These are phyloP conservation scores for Fusarium sp. DNA, from an alignment of 2,329 filamentous ascomycete genomes.

Conservation along the genomic window DNA sequence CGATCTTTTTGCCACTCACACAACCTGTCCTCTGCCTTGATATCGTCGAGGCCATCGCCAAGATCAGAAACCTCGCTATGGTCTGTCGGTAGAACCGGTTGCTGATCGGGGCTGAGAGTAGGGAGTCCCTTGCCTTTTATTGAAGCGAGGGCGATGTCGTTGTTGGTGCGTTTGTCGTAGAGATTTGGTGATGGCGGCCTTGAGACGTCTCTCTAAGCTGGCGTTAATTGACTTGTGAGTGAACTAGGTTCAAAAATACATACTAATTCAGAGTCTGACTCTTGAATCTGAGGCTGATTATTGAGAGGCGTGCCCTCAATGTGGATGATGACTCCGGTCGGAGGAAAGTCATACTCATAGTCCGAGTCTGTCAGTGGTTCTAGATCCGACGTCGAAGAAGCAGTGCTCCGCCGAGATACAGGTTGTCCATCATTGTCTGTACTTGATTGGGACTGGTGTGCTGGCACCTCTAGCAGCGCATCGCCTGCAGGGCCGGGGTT, in stretches of 20 bases:
- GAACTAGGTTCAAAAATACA: not conserved
- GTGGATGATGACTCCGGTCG: not conserved
- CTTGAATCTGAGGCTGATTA: not conserved
- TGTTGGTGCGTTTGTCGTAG: not conserved
- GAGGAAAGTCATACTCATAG: constrained; percentile 1
- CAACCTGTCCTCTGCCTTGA: not conserved
- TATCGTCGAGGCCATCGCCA: not conserved
- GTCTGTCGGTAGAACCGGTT: not conserved
- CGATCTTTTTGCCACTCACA: not conserved
- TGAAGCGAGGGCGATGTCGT: not conserved
- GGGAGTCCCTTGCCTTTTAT: not conserved
- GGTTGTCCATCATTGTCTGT: not conserved
- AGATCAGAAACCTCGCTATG: not conserved
- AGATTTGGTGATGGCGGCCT: not conserved
- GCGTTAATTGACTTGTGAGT: not conserved
- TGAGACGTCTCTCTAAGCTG: not conserved
- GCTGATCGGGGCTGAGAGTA: not conserved
- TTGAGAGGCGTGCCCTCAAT: not conserved
- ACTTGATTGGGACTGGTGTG: not conserved
- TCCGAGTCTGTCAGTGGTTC: not conserved
- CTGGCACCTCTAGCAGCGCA: not conserved
- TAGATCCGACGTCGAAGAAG: not conserved
- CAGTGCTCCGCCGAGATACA: not conserved
- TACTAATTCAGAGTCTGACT: constrained; percentile 4
- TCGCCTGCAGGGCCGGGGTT: not conserved